A percentile compares a stretch with the other conserved stretches of the same genome.
phyloP scores from a whole-genome alignment of 2,329 filamentous ascomycete species.

The Triangularia verruculosa region DNA sequence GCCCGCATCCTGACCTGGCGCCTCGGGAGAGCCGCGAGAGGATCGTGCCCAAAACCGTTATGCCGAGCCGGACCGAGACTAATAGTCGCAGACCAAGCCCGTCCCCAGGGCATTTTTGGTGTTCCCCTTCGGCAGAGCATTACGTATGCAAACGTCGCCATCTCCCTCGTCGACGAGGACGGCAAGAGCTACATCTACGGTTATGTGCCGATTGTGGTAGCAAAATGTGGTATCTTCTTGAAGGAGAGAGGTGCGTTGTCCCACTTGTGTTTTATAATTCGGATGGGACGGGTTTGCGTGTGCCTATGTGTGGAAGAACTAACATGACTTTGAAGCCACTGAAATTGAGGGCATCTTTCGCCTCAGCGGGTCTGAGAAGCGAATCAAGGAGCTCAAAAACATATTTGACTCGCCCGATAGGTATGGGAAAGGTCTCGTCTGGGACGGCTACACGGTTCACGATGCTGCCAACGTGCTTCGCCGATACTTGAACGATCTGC shows the following conservation, averaged over 20 bases:
- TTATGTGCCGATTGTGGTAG: constrained; percentile 96
- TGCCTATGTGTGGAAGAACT: constrained; percentile 15
- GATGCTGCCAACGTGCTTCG: constrained; percentile 96
- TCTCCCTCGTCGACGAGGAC: constrained; percentile 88
- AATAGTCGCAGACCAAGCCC: constrained; percentile 39
- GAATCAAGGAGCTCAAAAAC: constrained; percentile 92
- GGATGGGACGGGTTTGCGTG: neutral
- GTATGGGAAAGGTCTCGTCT: constrained; percentile 94
- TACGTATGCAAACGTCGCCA: constrained; percentile 95
- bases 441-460: constrained; percentile 97
- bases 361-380: constrained; percentile 91
- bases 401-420: constrained; percentile 92
- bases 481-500: constrained; percentile 91
- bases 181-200: constrained; percentile 97
- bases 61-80: constrained; percentile 18
- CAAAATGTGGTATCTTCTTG: constrained; percentile 94
- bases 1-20: constrained; percentile 22
- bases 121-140: constrained; percentile 92
- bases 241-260: constrained; percentile 88
- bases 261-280: neutral
- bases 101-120: constrained; percentile 81
- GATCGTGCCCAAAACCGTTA: constrained; percentile 12
- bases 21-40: constrained; percentile 12
- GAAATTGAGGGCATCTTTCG: constrained; percentile 96
- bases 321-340: constrained; percentile 60